Conservation (phyloP, 1,139 yeast genomes). For the Torulaspora globosa region DNA sequence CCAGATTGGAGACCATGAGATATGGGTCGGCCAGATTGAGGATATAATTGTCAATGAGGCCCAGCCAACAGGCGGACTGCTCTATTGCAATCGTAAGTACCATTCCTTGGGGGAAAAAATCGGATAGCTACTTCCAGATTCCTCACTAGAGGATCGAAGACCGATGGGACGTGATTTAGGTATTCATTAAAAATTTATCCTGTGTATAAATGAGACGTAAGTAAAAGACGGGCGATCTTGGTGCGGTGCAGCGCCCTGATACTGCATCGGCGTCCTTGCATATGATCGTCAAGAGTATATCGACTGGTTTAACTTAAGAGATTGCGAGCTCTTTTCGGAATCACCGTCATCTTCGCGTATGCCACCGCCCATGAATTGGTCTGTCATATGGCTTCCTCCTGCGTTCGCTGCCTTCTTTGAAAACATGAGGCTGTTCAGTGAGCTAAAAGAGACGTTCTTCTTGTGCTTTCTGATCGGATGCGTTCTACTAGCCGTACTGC, state of each 20-base stretch:
- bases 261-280: neutral
- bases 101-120: conserved; percentile 48
- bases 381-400: conserved; percentile 18
- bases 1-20: conserved; percentile 72
- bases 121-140: neutral
- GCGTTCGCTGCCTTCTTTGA: conserved; percentile 30
- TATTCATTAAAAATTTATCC: conserved; percentile 6
- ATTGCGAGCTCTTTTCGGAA: conserved; percentile 20
- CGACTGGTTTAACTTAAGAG: conserved; percentile 31
- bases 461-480: conserved; percentile 35
- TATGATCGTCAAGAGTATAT: conserved; percentile 23
- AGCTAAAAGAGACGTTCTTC: conserved; percentile 36
- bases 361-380: conserved; percentile 28
- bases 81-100: conserved; percentile 62
- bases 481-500: conserved; percentile 21
- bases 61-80: conserved; percentile 52
- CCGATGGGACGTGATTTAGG: conserved; percentile 2
- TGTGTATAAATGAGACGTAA: conserved; percentile 1
- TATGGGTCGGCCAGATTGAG: conserved; percentile 73
- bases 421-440: conserved; percentile 37
- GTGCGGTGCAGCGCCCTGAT: neutral
- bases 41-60: conserved; percentile 44
- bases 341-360: conserved; percentile 32
- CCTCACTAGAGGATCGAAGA: neutral
- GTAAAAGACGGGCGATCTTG: neutral